Percentiles rank a stretch among this genome's conserved stretches.
Conservation (phyloP, 768 basidiomycete genomes). For the Collybia nuda region DNA sequence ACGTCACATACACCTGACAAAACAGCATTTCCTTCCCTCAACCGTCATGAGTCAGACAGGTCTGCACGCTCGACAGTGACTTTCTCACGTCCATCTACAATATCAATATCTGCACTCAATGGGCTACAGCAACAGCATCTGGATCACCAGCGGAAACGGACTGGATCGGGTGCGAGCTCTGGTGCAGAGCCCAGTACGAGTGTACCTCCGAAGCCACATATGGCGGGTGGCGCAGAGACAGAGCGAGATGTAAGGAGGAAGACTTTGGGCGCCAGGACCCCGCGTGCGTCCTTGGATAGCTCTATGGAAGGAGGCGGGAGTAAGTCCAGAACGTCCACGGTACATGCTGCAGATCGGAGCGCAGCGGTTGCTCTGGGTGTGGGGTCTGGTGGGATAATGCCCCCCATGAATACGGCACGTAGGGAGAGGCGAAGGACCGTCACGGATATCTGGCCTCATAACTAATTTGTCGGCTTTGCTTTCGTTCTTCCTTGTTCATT, state of each 20-base stretch:
- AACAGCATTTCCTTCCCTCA: constrained; percentile 28
- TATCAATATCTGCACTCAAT: constrained; percentile 49
- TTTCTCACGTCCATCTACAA: constrained; percentile 62
- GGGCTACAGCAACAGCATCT: constrained; percentile 56
- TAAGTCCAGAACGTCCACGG: constrained; percentile 25
- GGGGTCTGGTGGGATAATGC: constrained; percentile 10
- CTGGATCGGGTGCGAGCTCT: constrained; percentile 22
- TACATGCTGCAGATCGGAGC: constrained; percentile 41
- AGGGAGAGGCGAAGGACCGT: constrained; percentile 43
- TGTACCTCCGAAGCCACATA: constrained; percentile 10
- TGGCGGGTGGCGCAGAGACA: constrained; percentile 37
- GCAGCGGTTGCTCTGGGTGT: constrained; percentile 24
- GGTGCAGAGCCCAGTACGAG: constrained; percentile 20
- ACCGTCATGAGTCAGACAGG: constrained; percentile 48
- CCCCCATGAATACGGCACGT: constrained; percentile 17
- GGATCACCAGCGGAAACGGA: constrained; percentile 31
- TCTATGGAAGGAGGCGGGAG: constrained; percentile 17
- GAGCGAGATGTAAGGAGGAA: constrained; percentile 50
- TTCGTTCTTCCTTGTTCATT: constrained; percentile 5
- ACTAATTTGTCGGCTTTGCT: constrained; percentile 4
- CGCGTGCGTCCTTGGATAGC: constrained; percentile 46
- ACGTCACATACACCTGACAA: constrained; percentile 31
- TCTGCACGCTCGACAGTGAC: constrained; percentile 50
- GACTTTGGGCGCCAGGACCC: constrained; percentile 34
- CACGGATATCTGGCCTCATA: constrained; percentile 42